Evolutionary conservation across 1,284 basidiomycete genomes (phyloP), one percentile per base, ranked within the genome.

Genomic region (Bjerkandera adusta): DNA sequence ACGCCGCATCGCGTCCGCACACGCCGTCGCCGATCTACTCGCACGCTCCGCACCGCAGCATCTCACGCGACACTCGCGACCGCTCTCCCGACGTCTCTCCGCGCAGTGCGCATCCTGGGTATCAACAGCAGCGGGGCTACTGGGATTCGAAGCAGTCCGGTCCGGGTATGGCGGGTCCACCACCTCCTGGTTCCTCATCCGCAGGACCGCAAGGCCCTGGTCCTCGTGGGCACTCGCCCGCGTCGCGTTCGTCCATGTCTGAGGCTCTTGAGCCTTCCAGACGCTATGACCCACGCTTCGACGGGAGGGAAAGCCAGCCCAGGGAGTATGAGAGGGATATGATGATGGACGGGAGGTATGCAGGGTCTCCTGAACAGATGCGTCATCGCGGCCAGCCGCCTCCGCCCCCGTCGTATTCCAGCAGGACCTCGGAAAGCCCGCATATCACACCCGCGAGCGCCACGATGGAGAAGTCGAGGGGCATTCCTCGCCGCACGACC

Each of bases 51-150:
- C 50, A 48, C 25, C 50, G 53, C 10, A 36, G 43, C 18, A 30
- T 43, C 47, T 62, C 65, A 13, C 61, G 61, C 12, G 53, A 51
- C 30, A 51, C 52, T 5, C 58, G 59, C 22, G 63, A 64, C 22
- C 63, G 59, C 36, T 74, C 76, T 10, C 73, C 66, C 40, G 67
- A 78, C 34, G 71, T 75, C 4, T 84, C 81, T 0, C 81, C 82
- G 8, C 73, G 78, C 18, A 69, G 71, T 26, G 45, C 36, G 16
- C 80, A 78, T 40, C 56, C 57, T 7, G 52, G 46, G 0, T 59
- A 56, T 26, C 50, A 26, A 29, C 41, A 35, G 11, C 39, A 24
- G n/a, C n/a, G 18, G 8, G 5, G 33, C 33, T 25, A 38, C 13
- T 44, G 43, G 45, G 45, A 36, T 16, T 24, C 48, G 7, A 49